phyloP scores from a whole-genome alignment of 139 green algal species.

The Pleodorina starrii region DNA sequence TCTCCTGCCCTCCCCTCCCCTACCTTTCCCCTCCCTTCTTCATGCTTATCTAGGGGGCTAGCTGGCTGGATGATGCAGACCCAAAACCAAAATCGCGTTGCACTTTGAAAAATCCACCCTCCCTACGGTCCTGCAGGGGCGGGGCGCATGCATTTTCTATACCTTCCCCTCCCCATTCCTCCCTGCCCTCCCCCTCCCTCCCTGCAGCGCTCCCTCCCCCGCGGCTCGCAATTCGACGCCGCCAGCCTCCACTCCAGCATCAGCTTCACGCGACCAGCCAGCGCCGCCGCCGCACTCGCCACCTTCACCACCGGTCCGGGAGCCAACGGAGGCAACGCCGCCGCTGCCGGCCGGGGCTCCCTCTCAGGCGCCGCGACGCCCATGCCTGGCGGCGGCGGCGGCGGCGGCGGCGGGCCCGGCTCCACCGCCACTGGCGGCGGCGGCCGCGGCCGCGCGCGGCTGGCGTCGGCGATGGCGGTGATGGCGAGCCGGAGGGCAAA shows the following conservation, averaged over 20 bases:
- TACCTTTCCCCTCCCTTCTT: no score
- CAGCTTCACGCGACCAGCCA: neutral
- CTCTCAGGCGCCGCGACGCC: neutral
- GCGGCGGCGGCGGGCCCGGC: neutral
- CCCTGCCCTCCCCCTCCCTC: neutral
- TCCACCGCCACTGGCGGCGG: neutral
- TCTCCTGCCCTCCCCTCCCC: no score
- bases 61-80: no score
- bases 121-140: no score
- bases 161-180: neutral
- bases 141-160: no score
- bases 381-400: neutral
- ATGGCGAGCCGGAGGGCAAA: slow-evolving; percentile 6
- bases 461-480: slow-evolving; percentile 14
- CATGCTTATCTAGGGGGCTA: no score
- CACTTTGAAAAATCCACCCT: no score
- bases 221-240: neutral
- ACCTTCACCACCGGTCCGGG: no score
- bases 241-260: neutral
- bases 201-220: neutral
- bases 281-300: neutral
- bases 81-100: no score
- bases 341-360: neutral
- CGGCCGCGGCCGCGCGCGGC: neutral
- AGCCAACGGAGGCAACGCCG: no score